Base-by-base conservation (phyloP, 805 yeast genomes). In the Spathaspora girioi region DNA sequence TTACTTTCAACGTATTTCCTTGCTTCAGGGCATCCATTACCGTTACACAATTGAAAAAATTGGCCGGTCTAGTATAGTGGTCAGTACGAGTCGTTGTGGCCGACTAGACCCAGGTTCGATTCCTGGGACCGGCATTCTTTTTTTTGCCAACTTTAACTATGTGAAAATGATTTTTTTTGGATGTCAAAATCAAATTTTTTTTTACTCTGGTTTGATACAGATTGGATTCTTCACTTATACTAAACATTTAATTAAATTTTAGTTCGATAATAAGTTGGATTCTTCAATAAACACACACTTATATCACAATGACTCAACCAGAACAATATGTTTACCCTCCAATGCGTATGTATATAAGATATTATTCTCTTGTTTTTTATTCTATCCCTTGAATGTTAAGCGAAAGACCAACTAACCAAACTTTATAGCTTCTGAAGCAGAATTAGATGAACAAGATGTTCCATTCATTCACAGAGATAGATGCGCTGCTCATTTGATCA, bases 71-170 rank as follows among this genome's bases (percentile, higher is more conserved):
- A 67, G 78, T 73, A 73, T 73, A 73, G 77, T 73, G 77, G 78
- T 73, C 55, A 73, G 77, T 73, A 73, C 77, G 67, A 66, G 59
- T 69, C 77, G 75, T 73, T 73, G 77, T 73, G 78, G 78, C 77
- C 75, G 78, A 70, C 59, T 68, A 65, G 63, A 73, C 77, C 76
- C 77, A 73, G 65, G 77, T 73, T 73, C 78, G 78, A 73, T 72
- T 73, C 77, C 77, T 72, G 78, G 77, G 73, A 67, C 72, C 76
- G 75, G 78, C 78, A 73, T 19, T 42, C 11, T 43, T 43, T 43
- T 43, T 23, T 43, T 43, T 10, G 14, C 4, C 3, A 35, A 6
- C 3, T 32, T n/a, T 15, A 9, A 35, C 15, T 35, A 8, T 10
- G 17, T n/a, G 17, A 35, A 35, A 15, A 11, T 18, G 12, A 20